phyloP scores from a whole-genome alignment of 345 rosid genomes.

The Brassica juncea region DNA sequence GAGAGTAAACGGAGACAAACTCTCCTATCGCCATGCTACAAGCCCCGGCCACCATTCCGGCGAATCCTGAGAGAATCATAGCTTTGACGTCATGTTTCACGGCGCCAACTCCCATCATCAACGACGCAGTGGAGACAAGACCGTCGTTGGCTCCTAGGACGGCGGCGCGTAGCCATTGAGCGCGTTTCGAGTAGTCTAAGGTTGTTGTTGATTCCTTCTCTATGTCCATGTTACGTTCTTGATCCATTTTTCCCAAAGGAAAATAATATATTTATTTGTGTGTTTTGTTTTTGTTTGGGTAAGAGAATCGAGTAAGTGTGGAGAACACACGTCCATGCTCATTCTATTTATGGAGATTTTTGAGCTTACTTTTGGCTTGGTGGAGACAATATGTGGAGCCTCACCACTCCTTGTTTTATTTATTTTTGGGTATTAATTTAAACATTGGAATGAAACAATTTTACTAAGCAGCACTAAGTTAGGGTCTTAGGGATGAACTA shows the following conservation, averaged over 20 bases:
- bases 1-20: conserved; percentile 87
- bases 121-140: conserved; percentile 75
- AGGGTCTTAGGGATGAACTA: neutral
- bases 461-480: neutral
- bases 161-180: conserved; percentile 96
- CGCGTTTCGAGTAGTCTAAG: conserved; percentile 74
- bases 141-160: conserved; percentile 96
- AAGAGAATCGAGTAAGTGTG: conserved; percentile 48
- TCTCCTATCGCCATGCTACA: conserved; percentile 99
- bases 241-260: conserved; percentile 29
- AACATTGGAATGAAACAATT: neutral
- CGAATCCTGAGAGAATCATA: conserved; percentile 88
- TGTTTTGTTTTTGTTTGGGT: neutral
- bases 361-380: conserved; percentile 34
- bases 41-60: conserved; percentile 90
- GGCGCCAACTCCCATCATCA: conserved; percentile 94
- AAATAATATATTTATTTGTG: conserved; percentile 28
- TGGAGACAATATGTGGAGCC: conserved; percentile 46
- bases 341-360: conserved; percentile 50
- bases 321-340: conserved; percentile 62
- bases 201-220: conserved; percentile 45
- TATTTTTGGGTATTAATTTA: neutral
- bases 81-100: conserved; percentile 74
- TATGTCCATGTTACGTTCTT: conserved; percentile 42
- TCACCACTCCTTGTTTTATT: conserved; percentile 35